phyloP scores from a whole-genome alignment of 208 protist genomes.

The Acanthamoeba triangularis region DNA sequence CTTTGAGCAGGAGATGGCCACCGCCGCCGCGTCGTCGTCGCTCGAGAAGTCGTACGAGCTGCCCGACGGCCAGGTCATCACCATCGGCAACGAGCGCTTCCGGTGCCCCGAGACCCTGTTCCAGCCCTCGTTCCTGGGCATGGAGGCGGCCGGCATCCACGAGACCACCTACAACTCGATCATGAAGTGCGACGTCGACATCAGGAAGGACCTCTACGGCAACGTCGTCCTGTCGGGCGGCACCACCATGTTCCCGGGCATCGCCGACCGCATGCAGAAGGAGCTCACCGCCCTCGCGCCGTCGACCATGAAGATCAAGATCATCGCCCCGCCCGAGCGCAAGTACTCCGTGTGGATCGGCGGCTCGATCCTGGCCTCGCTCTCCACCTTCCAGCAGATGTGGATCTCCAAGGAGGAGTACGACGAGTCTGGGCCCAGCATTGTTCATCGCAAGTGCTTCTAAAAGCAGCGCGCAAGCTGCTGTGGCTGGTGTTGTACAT shows the following conservation, averaged over 20 bases:
- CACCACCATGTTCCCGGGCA: constrained; percentile 86
- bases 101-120: constrained; percentile 98
- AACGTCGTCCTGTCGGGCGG: constrained; percentile 97
- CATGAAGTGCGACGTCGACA: constrained; percentile 97
- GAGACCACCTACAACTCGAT: constrained; percentile 98
- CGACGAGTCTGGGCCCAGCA: constrained; percentile 94
- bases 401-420: constrained; percentile 99
- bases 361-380: constrained; percentile 90
- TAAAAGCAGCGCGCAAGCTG: no score
- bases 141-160: constrained; percentile 97
- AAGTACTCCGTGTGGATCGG: constrained; percentile 92
- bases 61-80: constrained; percentile 78
- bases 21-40: constrained; percentile 74
- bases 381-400: constrained; percentile 92
- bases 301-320: constrained; percentile 58
- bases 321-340: constrained; percentile 87
- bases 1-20: constrained; percentile 97
- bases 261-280: constrained; percentile 97
- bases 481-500: no score
- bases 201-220: constrained; percentile 97
- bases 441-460: no score
- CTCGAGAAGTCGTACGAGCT: constrained; percentile 50
- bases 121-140: constrained; percentile 94
- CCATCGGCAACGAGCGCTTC: constrained; percentile 83
- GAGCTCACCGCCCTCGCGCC: constrained; percentile 96